These are phyloP conservation scores for Talaromyces sp. DNA, from an alignment of 2,329 filamentous ascomycete species.

Conservation along the genomic window DNA sequence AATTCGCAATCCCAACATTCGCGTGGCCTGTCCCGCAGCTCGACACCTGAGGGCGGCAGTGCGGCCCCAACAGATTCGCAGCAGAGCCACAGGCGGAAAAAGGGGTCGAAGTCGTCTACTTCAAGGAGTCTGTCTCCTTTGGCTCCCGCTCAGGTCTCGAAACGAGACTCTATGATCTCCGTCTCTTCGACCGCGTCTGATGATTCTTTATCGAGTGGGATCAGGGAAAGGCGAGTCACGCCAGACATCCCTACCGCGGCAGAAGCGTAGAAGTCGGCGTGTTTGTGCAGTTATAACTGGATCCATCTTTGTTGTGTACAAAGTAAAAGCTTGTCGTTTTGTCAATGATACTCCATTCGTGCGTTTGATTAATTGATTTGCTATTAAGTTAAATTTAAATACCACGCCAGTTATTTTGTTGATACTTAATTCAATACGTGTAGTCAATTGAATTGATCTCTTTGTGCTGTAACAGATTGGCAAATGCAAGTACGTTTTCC, in stretches of 20 bases:
- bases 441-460: too few relatives aligned
- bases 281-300: background rate
- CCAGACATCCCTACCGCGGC: slow-evolving; percentile 8
- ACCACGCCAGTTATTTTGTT: background rate
- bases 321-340: background rate
- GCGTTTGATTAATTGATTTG: background rate
- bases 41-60: slow-evolving; percentile 33
- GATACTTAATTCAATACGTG: too few relatives aligned
- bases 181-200: slow-evolving; percentile 30
- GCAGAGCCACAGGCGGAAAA: slow-evolving; percentile 25
- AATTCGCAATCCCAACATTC: slow-evolving; percentile 30
- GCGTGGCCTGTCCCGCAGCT: slow-evolving; percentile 38
- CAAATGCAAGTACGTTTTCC: too few relatives aligned
- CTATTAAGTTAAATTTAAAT: background rate
- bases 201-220: slow-evolving; percentile 22
- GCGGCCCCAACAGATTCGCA: slow-evolving; percentile 18
- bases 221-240: slow-evolving; percentile 17
- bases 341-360: background rate
- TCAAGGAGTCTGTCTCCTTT: slow-evolving; percentile 29
- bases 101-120: slow-evolving; percentile 20
- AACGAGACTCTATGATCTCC: slow-evolving; percentile 25
- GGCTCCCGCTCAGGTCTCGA: slow-evolving; percentile 30
- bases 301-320: background rate
- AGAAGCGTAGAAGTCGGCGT: slow-evolving; percentile 1
- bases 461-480: too few relatives aligned